Base-by-base conservation (phyloP, 768 basidiomycete genomes). In the Lactarius tabidus region DNA sequence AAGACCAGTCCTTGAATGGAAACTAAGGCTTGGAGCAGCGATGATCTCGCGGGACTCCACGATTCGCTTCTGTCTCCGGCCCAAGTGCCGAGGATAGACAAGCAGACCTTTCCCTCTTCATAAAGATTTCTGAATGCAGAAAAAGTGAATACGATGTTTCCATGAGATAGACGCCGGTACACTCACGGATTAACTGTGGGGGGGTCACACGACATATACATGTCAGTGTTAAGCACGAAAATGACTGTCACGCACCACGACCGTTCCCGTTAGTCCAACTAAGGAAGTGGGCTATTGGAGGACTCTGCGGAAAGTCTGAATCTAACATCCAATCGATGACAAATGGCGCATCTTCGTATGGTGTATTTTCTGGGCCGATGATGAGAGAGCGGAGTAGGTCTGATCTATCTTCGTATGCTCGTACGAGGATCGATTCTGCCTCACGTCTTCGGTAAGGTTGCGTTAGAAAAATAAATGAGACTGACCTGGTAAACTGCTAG, bases 191-290 rank as follows among this genome's bases (percentile, higher is more conserved):
- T 92, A 18, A 92, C 89, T 88, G 58, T 88, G 58, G 1, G 43
- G 17, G 9, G 28, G 8, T 51, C 36, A 55, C 31, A 28, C 38
- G 55, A 60, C n/a, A n/a, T 52, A 55, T n/a, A 28, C 36, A 12
- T 59, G 45, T 64, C 28, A 60, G 59, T 26, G 12, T 14, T 51
- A 43, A 28, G 17, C 45, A n/a, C 0, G 29, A 53, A 2, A 59
- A 59, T 29, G 31, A 41, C 45, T 15, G 63, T 56, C 60, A 71
- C 80, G 72, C 78, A 86, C 88, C 89, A 80, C 94, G 81, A 35
- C 94, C 94, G 72, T 94, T 93, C 3, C 94, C 94, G 75, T 93
- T 93, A 6, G 95, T 97, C 91, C 93, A 95, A 66, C 92, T 94
- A 57, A 88, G 81, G 75, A 98, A 98, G 77, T 92, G 89, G 12